phyloP scores from a whole-genome alignment of 2,329 filamentous ascomycete species.

The Alternaria sp. region DNA sequence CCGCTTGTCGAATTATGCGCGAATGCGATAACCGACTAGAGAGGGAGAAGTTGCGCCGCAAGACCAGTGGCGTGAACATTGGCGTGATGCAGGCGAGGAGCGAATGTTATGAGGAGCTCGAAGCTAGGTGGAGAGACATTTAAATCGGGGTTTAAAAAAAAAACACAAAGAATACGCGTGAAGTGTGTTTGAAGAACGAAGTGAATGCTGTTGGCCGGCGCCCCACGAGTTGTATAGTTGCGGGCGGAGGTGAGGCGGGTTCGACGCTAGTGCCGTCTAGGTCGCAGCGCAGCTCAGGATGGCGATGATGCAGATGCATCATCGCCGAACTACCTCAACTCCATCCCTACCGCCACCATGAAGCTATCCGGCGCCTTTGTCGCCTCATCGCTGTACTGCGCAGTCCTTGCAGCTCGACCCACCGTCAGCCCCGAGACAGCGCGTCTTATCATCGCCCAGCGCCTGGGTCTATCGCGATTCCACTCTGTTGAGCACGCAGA shows the following conservation, averaged over 20 bases:
- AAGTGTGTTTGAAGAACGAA: background rate
- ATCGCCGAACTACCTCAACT: conserved; percentile 24
- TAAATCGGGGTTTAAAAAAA: conserved; percentile 13
- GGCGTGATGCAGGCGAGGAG: conserved; percentile 26
- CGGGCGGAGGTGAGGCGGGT: conserved; percentile 24
- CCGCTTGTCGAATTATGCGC: conserved; percentile 35
- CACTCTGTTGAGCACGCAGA: conserved; percentile 54
- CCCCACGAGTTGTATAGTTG: conserved; percentile 1
- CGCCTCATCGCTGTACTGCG: conserved; percentile 53
- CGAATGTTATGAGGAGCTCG: conserved; percentile 20
- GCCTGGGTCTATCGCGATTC: conserved; percentile 60
- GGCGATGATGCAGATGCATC: conserved; percentile 26
- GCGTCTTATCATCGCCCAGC: conserved; percentile 61
- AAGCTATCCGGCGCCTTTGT: conserved; percentile 54
- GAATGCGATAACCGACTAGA: conserved; percentile 38
- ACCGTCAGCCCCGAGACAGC: conserved; percentile 54
- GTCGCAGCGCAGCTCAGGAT: conserved; percentile 20
- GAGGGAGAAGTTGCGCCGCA: conserved; percentile 51
- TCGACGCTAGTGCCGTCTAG: conserved; percentile 15
- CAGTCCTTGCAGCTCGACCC: conserved; percentile 44
- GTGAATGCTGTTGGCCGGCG: background rate
- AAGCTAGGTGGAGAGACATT: conserved; percentile 28
- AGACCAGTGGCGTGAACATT: conserved; percentile 51
- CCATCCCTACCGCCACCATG: conserved; percentile 52
- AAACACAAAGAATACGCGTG: conserved; percentile 1